A percentile compares a stretch with the other conserved stretches of the same genome.
Conservation (phyloP, 2,329 filamentous ascomycete genomes). For the Xylaria multiplex region DNA sequence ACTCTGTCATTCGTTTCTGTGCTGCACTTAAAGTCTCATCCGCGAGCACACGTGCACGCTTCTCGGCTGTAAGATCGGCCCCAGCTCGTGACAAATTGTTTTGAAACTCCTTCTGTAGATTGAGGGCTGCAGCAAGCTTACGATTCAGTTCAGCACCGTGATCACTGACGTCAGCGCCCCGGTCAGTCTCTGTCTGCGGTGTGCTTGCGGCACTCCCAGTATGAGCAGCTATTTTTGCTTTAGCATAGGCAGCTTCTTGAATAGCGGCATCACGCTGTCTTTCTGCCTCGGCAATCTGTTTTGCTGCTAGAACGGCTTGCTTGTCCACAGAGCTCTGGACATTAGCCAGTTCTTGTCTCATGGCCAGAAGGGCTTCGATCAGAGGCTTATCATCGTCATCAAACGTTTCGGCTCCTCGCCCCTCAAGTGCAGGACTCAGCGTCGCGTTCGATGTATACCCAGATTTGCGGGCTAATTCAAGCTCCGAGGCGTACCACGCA, state of each 20-base stretch:
- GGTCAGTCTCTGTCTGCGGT: conserved; percentile 67
- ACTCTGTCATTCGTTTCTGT: conserved; percentile 82
- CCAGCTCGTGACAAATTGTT: conserved; percentile 75
- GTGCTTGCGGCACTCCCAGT: conserved; percentile 69
- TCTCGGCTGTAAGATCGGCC: conserved; percentile 82
- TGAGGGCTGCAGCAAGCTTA: conserved; percentile 84
- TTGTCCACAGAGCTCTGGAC: conserved; percentile 91
- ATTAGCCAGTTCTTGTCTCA: conserved; percentile 88
- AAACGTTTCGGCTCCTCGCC: conserved; percentile 79
- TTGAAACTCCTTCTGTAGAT: conserved; percentile 82
- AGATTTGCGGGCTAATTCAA: conserved; percentile 88
- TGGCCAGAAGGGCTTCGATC: conserved; percentile 89
- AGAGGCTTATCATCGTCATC: conserved; percentile 91
- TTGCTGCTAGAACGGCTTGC: conserved; percentile 85
- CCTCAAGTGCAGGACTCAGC: conserved; percentile 78
- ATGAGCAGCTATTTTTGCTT: conserved; percentile 88
- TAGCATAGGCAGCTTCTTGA: conserved; percentile 92
- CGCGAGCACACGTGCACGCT: conserved; percentile 80
- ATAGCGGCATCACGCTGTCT: conserved; percentile 95
- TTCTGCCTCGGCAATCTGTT: conserved; percentile 91
- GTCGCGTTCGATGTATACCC: conserved; percentile 82
- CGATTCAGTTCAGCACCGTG: conserved; percentile 79
- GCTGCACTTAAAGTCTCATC: conserved; percentile 88
- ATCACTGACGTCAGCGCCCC: conserved; percentile 65
- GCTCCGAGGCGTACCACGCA: conserved; percentile 96